Base-by-base conservation (phyloP, 352 stramenopile species). In the Achlya hypogyna region DNA sequence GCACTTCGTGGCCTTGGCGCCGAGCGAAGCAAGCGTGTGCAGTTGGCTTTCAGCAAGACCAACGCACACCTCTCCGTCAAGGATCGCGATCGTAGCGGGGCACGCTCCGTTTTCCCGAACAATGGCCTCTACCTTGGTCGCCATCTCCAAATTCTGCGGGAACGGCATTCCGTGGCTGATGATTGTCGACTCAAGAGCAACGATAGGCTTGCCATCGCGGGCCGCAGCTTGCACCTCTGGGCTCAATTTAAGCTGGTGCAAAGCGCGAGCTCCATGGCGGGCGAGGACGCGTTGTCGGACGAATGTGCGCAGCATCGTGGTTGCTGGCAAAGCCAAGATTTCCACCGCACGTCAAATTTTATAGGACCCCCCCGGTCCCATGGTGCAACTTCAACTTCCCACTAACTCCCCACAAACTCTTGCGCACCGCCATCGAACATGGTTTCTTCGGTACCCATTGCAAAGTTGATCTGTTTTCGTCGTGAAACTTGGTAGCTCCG, bases 131-230 rank as follows among this genome's bases (percentile, higher is more conserved):
- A 99, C 83, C 63, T 89, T 78, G 40, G 77, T 74, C 9, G 94
- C 96, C 75, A 98, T 93, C 62, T 97, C 70, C 23, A 98, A 70
- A 72, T 99, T 99, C 74, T 98, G 79, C 53, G 97, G 97, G 77
- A 91, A 99, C 34, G 97, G 97, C 96, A 99, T 99, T 51, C 85
- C 97, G 76, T 99, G 96, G 32, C 96, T 97, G 64, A 99, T 97
- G 75, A 99, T 99, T 53, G 97, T 99, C n/a, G 89, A 98, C 78
- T 99, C 97, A 22, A 99, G 85, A 45, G 97, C 96, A 29, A 98
- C 91, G 4, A 97, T 73, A 1, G 89, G 85, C 42, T 63, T 75
- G n/a, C 70, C 68, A 23, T 63, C 43, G 2, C 52, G 52, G 25
- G 82, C 51, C 9, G 78, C 78, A 14, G 62, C 27, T 25, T 59